These are phyloP conservation scores for Amanita fuliginea DNA, from an alignment of 768 basidiomycete genomes.

Conservation along the genomic window DNA sequence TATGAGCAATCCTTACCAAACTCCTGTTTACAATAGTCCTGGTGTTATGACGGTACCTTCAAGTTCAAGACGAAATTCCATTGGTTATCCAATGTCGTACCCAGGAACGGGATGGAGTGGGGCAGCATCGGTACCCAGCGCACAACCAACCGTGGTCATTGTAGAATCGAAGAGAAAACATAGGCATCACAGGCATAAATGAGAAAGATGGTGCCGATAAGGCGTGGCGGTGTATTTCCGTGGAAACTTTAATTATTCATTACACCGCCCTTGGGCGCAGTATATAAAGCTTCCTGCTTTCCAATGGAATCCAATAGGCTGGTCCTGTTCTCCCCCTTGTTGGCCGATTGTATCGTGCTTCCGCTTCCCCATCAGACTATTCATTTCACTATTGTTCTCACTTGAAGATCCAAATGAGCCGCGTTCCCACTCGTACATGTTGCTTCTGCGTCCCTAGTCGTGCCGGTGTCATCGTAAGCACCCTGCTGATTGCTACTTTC, in stretches of 20 bases:
- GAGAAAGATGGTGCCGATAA: background rate
- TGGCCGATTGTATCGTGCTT: constrained; percentile 17
- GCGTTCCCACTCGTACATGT: constrained; percentile 30
- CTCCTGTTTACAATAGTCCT: background rate
- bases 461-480: constrained; percentile 34
- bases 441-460: constrained; percentile 41
- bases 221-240: background rate
- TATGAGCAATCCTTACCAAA: constrained; percentile 7
- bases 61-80: background rate
- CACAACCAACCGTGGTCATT: constrained; percentile 11
- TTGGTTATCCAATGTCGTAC: constrained; percentile 8
- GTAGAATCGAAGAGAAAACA: constrained; percentile 19
- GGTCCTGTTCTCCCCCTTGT: constrained; percentile 26
- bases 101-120: constrained; percentile 13
- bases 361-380: constrained; percentile 14
- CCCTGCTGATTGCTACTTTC: background rate
- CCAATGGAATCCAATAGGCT: constrained; percentile 24
- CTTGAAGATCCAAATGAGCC: constrained; percentile 17
- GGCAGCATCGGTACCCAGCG: constrained; percentile 9
- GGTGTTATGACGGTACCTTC: background rate
- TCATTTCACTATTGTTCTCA: constrained; percentile 8
- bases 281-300: constrained; percentile 22
- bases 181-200: constrained; percentile 15
- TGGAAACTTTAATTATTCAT: background rate
- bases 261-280: background rate